Evolutionary conservation across 192 early-diverging fungal genomes (phyloP).

Genomic region (Phlyctochytrium bullatum): DNA sequence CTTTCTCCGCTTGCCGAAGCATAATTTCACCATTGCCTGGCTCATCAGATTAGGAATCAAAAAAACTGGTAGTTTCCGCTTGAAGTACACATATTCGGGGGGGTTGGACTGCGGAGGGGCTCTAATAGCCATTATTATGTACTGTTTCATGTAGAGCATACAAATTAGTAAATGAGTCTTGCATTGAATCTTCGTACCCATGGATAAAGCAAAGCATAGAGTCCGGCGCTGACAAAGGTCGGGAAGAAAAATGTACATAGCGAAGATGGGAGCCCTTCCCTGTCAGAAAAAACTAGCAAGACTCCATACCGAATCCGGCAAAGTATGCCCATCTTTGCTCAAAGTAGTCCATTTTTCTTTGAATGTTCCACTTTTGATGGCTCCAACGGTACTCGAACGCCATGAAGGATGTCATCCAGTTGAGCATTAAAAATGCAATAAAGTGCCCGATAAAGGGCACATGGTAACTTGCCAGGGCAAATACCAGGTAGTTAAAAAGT

Average conservation of each 20-base stretch:
- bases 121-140: too few relatives aligned
- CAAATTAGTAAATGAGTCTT: too few relatives aligned
- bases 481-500: conserved; percentile 43
- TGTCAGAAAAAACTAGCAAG: not conserved
- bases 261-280: conserved; percentile 42
- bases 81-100: too few relatives aligned
- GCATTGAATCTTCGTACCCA: too few relatives aligned
- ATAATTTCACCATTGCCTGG: too few relatives aligned
- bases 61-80: too few relatives aligned
- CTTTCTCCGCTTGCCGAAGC: too few relatives aligned
- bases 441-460: conserved; percentile 27
- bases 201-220: conserved; percentile 53
- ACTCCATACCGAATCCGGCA: conserved; percentile 55
- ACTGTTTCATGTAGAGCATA: too few relatives aligned
- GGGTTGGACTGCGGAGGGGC: too few relatives aligned
- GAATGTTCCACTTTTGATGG: conserved; percentile 49
- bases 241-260: conserved; percentile 49
- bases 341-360: conserved; percentile 52
- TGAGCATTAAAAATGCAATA: conserved; percentile 40
- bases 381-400: conserved; percentile 60
- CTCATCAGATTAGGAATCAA: too few relatives aligned
- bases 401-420: conserved; percentile 44
- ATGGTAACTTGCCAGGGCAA: conserved; percentile 33
- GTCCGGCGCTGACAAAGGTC: conserved; percentile 39
- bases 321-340: conserved; percentile 62